A percentile compares a stretch with the other conserved stretches of the same genome.
phyloP scores from a whole-genome alignment of 2,329 filamentous ascomycete species.

The Botrytis hyacinthi region DNA sequence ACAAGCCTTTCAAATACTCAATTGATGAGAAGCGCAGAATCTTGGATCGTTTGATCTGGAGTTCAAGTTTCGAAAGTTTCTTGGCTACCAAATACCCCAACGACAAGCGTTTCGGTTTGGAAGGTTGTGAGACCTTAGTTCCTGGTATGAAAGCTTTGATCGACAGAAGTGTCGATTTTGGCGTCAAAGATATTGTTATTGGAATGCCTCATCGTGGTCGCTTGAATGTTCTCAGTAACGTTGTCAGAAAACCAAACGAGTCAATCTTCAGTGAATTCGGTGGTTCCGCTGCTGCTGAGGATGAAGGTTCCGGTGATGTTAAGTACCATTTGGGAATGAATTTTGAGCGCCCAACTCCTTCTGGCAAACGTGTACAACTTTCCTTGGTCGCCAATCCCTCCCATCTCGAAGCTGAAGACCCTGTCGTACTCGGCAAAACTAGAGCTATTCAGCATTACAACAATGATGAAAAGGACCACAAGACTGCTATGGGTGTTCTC shows the following conservation, averaged over 20 bases:
- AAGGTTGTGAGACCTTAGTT: constrained; percentile 94
- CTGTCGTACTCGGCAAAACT: constrained; percentile 95
- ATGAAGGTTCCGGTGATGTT: constrained; percentile 97
- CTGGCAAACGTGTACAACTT: constrained; percentile 97
- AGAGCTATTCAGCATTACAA: constrained; percentile 99
- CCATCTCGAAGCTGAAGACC: constrained; percentile 96
- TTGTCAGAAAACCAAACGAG: constrained; percentile 98
- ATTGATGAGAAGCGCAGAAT: constrained; percentile 98
- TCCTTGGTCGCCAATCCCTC: constrained; percentile 98
- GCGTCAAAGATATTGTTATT: constrained; percentile 98
- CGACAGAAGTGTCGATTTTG: constrained; percentile 96
- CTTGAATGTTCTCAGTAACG: constrained; percentile 96
- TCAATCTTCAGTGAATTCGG: constrained; percentile 99
- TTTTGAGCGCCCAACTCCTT: constrained; percentile 97
- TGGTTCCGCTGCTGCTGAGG: constrained; percentile 79
- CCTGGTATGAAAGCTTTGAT: constrained; percentile 99
- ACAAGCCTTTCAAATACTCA: constrained; percentile 93
- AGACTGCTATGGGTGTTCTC: constrained; percentile 90
- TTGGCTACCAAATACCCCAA: constrained; percentile 97
- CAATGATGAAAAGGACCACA: constrained; percentile 86
- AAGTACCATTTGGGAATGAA: constrained; percentile 99
- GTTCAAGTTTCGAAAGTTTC: constrained; percentile 95
- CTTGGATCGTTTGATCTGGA: constrained; percentile 96
- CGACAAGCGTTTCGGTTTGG: constrained; percentile 98
- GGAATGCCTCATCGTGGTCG: constrained; percentile 99